Base-by-base conservation (phyloP, 441 rosid genomes). In the Eutrema salsugineum region DNA sequence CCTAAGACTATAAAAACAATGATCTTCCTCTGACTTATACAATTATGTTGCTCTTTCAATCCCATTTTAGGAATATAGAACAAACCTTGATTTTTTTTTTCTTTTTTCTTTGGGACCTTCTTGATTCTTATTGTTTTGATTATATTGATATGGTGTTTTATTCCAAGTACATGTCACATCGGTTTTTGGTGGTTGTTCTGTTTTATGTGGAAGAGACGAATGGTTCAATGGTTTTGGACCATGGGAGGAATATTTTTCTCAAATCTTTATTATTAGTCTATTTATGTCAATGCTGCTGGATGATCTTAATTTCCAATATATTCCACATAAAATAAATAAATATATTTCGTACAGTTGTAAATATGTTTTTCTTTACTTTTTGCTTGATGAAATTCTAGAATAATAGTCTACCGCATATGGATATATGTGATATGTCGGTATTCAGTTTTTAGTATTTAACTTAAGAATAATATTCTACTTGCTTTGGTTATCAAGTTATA, bases 1-100 rank as follows among this genome's bases (percentile, higher is more conserved):
- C 77, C 83, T 70, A 78, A 88, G 57, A 87, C 54, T 12, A 81
- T 49, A 73, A 78, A 87, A 2, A 80, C 83, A 17, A 84, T 68
- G 72, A 87, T 67, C 80, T 84, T 93, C 65, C 67, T 85, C 58
- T 77, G 76, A 64, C 28, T 63, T 20, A 28, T 11, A 58, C 38
- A 58, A 35, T 65, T 58, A 0, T 50, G 80, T 32, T 64, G 67
- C 36, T 77, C 76, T 65, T 71, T 77, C 10, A 43, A 57, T 57
- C 80, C 80, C 80, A 77, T 77, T 50, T 59, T 22, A 58, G 63
- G 63, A 65, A 56, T 58, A 32, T 42, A 48, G 63, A 70, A 69
- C 39, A 47, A 32, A 3, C 3, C 12, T 46, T 19, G 15, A 7
- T 30, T 22, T 40, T 20, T 6, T 38, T 27, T 17, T 19, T 6